Evolutionary conservation across 495 filamentous ascomycete species (phyloP).

Genomic region (Penicillium ochrochloron): DNA sequence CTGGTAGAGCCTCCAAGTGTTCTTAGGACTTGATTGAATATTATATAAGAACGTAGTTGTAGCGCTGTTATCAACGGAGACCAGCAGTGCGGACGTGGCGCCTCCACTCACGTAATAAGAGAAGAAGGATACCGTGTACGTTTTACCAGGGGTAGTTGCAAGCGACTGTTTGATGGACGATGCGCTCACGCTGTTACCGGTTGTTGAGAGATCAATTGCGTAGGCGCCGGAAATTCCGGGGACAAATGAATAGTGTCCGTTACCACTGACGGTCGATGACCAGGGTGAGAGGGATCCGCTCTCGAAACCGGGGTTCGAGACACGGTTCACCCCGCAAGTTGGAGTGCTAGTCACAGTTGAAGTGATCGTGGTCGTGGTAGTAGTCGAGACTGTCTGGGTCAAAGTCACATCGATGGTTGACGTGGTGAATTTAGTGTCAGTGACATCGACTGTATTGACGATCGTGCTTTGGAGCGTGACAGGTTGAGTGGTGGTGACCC

Average conservation of each 20-base stretch:
- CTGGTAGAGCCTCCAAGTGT: neutral
- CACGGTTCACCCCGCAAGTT: neutral
- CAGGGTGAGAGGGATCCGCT: neutral
- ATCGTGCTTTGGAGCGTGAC: constrained; percentile 1
- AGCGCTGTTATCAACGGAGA: neutral
- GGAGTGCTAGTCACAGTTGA: neutral
- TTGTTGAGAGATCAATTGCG: neutral
- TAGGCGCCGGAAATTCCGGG: neutral
- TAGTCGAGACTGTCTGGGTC: neutral
- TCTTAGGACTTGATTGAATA: neutral
- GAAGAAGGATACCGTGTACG: neutral
- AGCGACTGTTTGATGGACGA: neutral
- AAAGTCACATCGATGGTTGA: neutral
- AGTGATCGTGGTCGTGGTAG: neutral
- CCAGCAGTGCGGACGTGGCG: neutral
- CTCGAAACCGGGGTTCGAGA: neutral
- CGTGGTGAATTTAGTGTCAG: neutral
- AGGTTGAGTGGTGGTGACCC: neutral
- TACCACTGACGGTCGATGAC: neutral
- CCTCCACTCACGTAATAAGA: neutral
- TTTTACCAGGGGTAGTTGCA: neutral
- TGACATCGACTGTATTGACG: neutral
- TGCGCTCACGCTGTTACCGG: neutral
- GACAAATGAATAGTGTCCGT: neutral
- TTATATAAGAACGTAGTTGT: neutral